Base-by-base conservation (phyloP, 176 grass and related monocot species). In the Stipa capillata region DNA sequence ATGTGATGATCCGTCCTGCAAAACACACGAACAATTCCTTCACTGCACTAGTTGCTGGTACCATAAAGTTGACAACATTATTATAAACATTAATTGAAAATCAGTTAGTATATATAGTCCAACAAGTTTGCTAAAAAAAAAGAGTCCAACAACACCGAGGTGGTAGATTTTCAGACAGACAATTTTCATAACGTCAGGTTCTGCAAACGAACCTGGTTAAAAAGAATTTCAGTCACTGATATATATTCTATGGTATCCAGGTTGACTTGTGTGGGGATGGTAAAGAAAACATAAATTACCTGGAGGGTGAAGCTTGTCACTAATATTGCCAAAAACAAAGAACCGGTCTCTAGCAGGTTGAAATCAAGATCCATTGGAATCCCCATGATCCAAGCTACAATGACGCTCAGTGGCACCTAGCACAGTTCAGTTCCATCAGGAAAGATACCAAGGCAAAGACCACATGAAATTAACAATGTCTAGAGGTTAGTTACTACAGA, bases 281-380 rank as follows among this genome's bases (percentile, higher is more conserved):
- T 8, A 44, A 61, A 39, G 1, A 65, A 10, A 33, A 16, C 4
- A 7, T 18, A 20, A 67, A 34, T 75, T 89, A 93, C 94, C 94
- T 97, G 94, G 67, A 97, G 89, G 16, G 84, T 87, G 68, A 91
- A 86, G 65, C 84, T 55, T 23, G 84, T 89, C 15, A 91, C 84
- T 31, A 97, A 63, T 87, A 97, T 87, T 52, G 94, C 72, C 66
- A 97, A 73, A 63, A 97, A 80, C 79, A 97, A 72, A 24, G 84
- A 91, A 78, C 86, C 84, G 33, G 94, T 97, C 84, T 91, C 91
- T 67, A 97, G 63, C 57, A 93, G 28, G 52, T 87, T 85, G 80
- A 97, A 85, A 90, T 97, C 89, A 61, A 97, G 89, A 84, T 97
- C 94, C 94, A 97, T 97, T 4, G 90, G 69, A 37, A 93, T 76